Conservation (phyloP, 2,329 filamentous ascomycete species). For the Fusarium humuli region DNA sequence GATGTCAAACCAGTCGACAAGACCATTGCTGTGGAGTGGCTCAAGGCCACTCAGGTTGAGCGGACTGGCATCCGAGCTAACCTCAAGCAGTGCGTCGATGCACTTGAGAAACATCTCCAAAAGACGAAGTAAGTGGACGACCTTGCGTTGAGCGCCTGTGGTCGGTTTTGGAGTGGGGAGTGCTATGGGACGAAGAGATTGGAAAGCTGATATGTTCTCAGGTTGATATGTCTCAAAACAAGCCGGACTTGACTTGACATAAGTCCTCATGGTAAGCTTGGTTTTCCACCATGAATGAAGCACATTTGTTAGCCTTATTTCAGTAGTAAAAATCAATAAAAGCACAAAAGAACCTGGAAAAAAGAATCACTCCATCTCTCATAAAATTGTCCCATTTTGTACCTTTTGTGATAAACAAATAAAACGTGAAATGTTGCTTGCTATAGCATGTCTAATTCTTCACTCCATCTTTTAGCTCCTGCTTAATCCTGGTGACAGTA, state of each 20-base stretch:
- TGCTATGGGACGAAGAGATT: background rate
- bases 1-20: background rate
- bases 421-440: conserved; percentile 38
- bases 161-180: background rate
- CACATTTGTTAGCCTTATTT: background rate
- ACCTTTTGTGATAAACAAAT: conserved; percentile 31
- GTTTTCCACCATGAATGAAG: background rate
- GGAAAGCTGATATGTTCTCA: background rate
- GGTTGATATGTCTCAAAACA: background rate
- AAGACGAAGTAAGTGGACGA: background rate
- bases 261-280: background rate
- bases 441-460: conserved; percentile 38
- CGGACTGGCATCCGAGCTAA: background rate
- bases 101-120: background rate
- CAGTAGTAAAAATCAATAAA: background rate
- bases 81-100: background rate
- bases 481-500: conserved; percentile 73
- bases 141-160: background rate
- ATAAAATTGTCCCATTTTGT: conserved; percentile 4
- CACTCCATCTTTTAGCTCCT: conserved; percentile 65
- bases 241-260: background rate
- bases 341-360: background rate
- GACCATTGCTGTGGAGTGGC: background rate
- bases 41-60: background rate
- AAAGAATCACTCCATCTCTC: background rate